Evolutionary conservation across 495 filamentous ascomycete species (phyloP).

Genomic region (Trypethelium eluteriae): DNA sequence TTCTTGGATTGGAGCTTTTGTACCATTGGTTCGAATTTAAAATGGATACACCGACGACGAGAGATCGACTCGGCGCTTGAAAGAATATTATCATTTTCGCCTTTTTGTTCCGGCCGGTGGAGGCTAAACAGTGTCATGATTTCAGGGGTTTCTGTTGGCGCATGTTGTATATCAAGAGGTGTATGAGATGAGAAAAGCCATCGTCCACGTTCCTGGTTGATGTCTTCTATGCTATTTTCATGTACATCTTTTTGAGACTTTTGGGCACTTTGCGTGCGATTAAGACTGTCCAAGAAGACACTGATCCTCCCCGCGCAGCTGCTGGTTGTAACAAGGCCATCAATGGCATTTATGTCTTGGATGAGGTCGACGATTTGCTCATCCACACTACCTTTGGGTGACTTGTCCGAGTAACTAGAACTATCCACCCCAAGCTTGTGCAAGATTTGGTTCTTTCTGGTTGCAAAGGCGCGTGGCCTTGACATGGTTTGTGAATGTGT

Average conservation of each 20-base stretch:
- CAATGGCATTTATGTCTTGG: slow-evolving; percentile 60
- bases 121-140: slow-evolving; percentile 15
- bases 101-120: neutral
- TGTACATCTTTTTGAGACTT: neutral
- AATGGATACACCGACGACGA: slow-evolving; percentile 61
- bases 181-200: slow-evolving; percentile 89
- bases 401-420: slow-evolving; percentile 64
- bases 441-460: slow-evolving; percentile 60
- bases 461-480: slow-evolving; percentile 39
- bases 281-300: slow-evolving; percentile 73
- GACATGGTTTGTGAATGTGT: neutral
- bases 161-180: slow-evolving; percentile 42
- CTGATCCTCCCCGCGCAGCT: slow-evolving; percentile 80
- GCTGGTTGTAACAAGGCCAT: slow-evolving; percentile 78
- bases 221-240: slow-evolving; percentile 16
- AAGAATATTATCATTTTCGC: neutral
- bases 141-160: slow-evolving; percentile 14
- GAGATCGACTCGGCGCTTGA: neutral
- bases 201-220: slow-evolving; percentile 59
- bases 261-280: slow-evolving; percentile 21
- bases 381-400: slow-evolving; percentile 81
- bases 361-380: slow-evolving; percentile 67
- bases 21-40: slow-evolving; percentile 95
- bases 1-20: slow-evolving; percentile 22
- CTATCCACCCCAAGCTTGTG: slow-evolving; percentile 53